Evolutionary conservation across 371 early-diverging fungal species (phyloP), one percentile per base, ranked within the genome.

Genomic region (Mucor sp.): DNA sequence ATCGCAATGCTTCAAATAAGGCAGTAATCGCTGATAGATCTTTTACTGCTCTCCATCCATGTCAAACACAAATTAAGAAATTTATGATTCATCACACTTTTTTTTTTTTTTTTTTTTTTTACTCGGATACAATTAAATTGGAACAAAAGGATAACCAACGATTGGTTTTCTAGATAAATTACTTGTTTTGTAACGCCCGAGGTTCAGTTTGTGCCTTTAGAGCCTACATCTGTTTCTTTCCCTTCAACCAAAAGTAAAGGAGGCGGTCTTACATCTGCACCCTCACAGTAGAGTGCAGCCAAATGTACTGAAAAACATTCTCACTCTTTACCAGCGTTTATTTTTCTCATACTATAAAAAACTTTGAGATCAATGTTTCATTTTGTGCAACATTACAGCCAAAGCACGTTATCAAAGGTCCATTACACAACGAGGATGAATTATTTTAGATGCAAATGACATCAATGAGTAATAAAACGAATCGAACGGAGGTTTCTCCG

Each of bases 101-200:
- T 23, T 50, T 50, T 48, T 50, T 23, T 12, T n/a, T n/a, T n/a
- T 50, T 50, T 50, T 23, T 50, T 50, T 48, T 50, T 23, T 12
- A 50, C 44, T 5, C 44, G 44, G 44, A 19, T 44, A 19, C 44
- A 44, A 44, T 44, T 44, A 44, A 44, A 44, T 44, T 44, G 44
- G 44, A 44, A 44, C 44, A 44, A 44, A 19, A 44, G 44, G 44
- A 37, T 50, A 50, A 50, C 12, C 50, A 50, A 19, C 50, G 50
- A 50, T 50, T 50, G 50, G 50, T 50, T 50, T 50, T 50, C 50
- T 50, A 7, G 50, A 50, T 25, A 50, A 50, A 50, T 50, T 50
- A 50, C 50, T 9, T 50, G 50, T 50, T 50, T 50, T 50, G 50
- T 50, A 50, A 50, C 14, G 25, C 23, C 50, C 50, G 50, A 50